Evolutionary conservation across 2,329 filamentous ascomycete species (phyloP).

Genomic region (Chaetomium olivaceum): DNA sequence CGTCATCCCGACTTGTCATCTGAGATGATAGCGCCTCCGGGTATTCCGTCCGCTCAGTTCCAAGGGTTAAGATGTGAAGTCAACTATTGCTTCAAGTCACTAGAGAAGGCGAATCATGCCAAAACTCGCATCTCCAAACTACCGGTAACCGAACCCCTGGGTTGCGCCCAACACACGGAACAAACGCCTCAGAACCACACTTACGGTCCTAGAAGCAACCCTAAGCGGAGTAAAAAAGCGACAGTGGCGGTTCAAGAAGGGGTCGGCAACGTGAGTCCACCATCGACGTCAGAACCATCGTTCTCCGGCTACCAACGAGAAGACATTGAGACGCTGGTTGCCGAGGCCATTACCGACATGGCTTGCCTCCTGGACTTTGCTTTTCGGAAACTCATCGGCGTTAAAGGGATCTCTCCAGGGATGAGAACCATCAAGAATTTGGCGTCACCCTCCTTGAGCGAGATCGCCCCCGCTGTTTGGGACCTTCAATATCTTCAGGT

Average conservation of each 20-base stretch:
- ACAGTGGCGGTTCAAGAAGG: constrained; percentile 9
- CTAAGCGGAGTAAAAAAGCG: constrained; percentile 17
- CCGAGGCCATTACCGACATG: constrained; percentile 23
- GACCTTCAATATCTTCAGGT: constrained; percentile 39
- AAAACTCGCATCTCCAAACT: constrained; percentile 1
- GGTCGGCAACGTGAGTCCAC: not conserved
- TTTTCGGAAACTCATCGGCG: constrained; percentile 35
- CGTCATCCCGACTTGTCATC: constrained; percentile 32
- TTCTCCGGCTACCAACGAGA: not conserved
- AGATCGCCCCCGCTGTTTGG: constrained; percentile 40
- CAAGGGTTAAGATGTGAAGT: constrained; percentile 25
- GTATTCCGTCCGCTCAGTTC: constrained; percentile 23
- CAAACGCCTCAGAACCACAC: constrained; percentile 5
- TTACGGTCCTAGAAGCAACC: constrained; percentile 19
- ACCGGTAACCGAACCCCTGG: constrained; percentile 1
- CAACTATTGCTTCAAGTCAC: constrained; percentile 16
- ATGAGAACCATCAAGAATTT: constrained; percentile 24
- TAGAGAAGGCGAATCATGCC: not conserved
- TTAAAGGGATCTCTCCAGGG: constrained; percentile 29
- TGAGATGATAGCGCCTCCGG: constrained; percentile 23
- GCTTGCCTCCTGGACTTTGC: constrained; percentile 32
- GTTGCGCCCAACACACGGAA: not conserved
- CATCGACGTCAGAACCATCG: too few relatives aligned
- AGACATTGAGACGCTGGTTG: not conserved
- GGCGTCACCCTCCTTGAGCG: constrained; percentile 32